Base-by-base conservation (phyloP, 495 filamentous ascomycete genomes). In the Apiosordaria backusii region DNA sequence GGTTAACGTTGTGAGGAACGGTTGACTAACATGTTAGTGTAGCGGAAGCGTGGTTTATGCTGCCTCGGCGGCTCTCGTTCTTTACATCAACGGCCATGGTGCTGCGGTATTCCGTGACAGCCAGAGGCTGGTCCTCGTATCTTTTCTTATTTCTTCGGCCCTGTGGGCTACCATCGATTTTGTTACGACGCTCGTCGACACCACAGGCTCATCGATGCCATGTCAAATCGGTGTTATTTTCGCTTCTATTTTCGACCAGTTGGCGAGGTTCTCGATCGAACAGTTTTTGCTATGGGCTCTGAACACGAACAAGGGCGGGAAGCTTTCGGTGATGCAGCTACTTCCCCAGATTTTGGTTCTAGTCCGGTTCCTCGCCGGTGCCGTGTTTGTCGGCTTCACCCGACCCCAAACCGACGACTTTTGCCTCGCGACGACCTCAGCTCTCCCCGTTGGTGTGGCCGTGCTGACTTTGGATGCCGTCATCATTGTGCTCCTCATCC, bases 111-210 rank as follows among this genome's bases (percentile, higher is more conserved):
- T 84, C 70, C 74, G 80, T 78, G 83, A 86, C 80, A 80, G 83
- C 81, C 80, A 78, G 84, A 86, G 84, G 84, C 84, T 86, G 84
- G 84, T 82, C 83, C 84, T 86, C 84, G 71, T 82, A 69, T 67
- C 78, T 60, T 86, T 86, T 71, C 76, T 85, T 65, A 60, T 78
- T 10, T 80, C 79, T 65, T 75, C 79, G 27, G 80, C 80, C 60
- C 76, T 82, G 74, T 86, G 84, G 84, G 82, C 81, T 54, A 71
- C 80, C 22, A 67, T 79, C 70, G 80, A 80, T 63, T 85, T 86
- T 64, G 70, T 82, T 60, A 70, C 79, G 1, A 75, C 82, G 23
- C 70, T 84, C 24, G 75, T 86, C 70, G 72, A 82, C 35, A 57
- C 67, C 60, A 65, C 76, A 10, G 75, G 72, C 15, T 76, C 79